phyloP scores from a whole-genome alignment of 495 filamentous ascomycete genomes.

The Beverwykella pulmonaria region DNA sequence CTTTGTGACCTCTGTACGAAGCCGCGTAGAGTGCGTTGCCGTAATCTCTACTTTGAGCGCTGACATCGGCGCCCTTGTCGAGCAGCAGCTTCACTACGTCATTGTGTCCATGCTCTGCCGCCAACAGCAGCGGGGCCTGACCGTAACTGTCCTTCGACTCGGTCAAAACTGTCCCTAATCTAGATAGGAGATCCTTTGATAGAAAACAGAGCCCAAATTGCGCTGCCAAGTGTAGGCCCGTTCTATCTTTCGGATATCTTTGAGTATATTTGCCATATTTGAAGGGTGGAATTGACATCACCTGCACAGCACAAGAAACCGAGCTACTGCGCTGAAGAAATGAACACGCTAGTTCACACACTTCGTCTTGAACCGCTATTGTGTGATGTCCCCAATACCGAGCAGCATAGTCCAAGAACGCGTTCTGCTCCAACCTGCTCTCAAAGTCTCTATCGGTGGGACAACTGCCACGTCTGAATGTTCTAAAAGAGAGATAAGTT shows the following conservation, averaged over 20 bases:
- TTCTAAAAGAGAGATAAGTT: constrained; percentile 51
- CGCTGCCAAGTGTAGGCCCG: constrained; percentile 4
- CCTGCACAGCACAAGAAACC: constrained; percentile 15
- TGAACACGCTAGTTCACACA: constrained; percentile 17
- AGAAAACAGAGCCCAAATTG: not conserved
- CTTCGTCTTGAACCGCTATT: constrained; percentile 32
- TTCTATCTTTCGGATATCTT: not conserved
- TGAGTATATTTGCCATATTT: constrained; percentile 1
- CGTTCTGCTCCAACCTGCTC: constrained; percentile 39
- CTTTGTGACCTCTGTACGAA: too few species aligned
- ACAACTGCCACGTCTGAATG: constrained; percentile 44
- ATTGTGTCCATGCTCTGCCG: not conserved
- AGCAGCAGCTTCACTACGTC: too few species aligned
- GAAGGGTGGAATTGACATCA: not conserved
- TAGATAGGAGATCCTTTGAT: not conserved
- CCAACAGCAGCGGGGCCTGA: not conserved
- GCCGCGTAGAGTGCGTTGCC: too few species aligned
- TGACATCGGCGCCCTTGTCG: too few species aligned
- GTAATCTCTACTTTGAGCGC: too few species aligned
- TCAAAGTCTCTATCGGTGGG: constrained; percentile 39
- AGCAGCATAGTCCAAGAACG: constrained; percentile 50
- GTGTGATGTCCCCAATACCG: constrained; percentile 54
- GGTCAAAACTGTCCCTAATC: not conserved
- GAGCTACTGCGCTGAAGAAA: constrained; percentile 1
- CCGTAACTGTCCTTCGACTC: not conserved